These are phyloP conservation scores for Psilocybe azurescens DNA, from an alignment of 768 basidiomycete species.

Conservation along the genomic window DNA sequence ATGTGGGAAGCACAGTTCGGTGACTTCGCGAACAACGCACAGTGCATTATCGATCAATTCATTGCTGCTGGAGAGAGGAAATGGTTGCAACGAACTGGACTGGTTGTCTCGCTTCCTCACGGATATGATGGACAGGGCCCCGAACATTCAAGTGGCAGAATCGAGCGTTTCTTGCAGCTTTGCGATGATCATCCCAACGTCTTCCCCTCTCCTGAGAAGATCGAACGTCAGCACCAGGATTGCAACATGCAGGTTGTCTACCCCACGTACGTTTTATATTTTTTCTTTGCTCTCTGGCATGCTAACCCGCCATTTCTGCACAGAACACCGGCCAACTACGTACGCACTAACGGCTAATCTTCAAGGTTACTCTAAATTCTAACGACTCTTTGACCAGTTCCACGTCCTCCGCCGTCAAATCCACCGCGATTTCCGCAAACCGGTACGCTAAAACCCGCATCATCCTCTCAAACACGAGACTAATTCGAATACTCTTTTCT, in stretches of 20 bases:
- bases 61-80: conserved; percentile 97
- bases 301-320: conserved; percentile 14
- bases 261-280: conserved; percentile 72
- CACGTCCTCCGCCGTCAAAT: conserved; percentile 97
- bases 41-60: conserved; percentile 98
- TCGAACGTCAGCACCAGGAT: conserved; percentile 96
- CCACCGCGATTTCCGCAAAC: conserved; percentile 98
- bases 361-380: not conserved
- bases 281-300: not conserved
- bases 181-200: conserved; percentile 96
- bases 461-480: not conserved
- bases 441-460: conserved; percentile 50
- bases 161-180: conserved; percentile 97
- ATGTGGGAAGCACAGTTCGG: conserved; percentile 99
- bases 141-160: conserved; percentile 94
- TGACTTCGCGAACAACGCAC: conserved; percentile 97
- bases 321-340: conserved; percentile 95
- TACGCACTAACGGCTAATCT: conserved; percentile 34
- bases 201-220: conserved; percentile 87
- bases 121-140: conserved; percentile 99
- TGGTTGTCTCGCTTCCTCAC: conserved; percentile 90
- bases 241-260: conserved; percentile 99
- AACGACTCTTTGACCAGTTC: conserved; percentile 57
- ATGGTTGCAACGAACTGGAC: conserved; percentile 93
- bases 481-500: not conserved